Evolutionary conservation across 108 stramenopile species (phyloP).

Genomic region (Fistulifera solaris): DNA sequence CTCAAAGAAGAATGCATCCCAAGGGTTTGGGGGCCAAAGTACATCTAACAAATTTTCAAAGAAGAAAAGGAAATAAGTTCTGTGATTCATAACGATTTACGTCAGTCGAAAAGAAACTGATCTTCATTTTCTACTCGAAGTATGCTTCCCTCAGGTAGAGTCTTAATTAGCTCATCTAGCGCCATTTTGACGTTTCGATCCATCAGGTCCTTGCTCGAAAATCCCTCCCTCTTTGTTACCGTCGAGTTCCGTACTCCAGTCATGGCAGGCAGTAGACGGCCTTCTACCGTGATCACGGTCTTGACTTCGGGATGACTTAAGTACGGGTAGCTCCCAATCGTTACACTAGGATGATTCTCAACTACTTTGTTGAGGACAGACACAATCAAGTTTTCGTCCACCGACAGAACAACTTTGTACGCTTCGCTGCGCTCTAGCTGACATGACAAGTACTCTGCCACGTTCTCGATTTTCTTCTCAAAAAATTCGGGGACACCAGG

Average conservation of each 20-base stretch:
- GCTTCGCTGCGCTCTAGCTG: constrained; percentile 47
- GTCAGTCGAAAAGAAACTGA: constrained; percentile 5
- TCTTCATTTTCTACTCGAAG: constrained; percentile 63
- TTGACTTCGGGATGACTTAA: constrained; percentile 67
- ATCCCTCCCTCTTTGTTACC: constrained; percentile 14
- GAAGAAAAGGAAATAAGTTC: background rate
- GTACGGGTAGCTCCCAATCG: constrained; percentile 78
- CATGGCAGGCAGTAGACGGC: constrained; percentile 14
- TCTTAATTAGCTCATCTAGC: constrained; percentile 60
- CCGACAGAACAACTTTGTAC: constrained; percentile 53
- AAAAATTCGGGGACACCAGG: constrained; percentile 92
- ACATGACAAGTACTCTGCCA: constrained; percentile 57
- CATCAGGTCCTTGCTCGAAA: constrained; percentile 22
- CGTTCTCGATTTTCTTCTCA: constrained; percentile 65
- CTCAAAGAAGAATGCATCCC: background rate
- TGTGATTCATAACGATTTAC: background rate
- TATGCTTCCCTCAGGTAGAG: constrained; percentile 62
- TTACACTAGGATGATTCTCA: constrained; percentile 50
- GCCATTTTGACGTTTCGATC: constrained; percentile 57
- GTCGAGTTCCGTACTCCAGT: constrained; percentile 20
- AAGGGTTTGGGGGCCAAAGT: background rate
- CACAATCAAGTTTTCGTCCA: constrained; percentile 67
- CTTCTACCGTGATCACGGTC: constrained; percentile 80
- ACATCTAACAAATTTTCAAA: background rate
- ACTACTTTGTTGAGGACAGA: constrained; percentile 57